A percentile compares a stretch with the other conserved stretches of the same genome.
phyloP scores from a whole-genome alignment of 805 yeast genomes.

The Starmera dryadoides region DNA sequence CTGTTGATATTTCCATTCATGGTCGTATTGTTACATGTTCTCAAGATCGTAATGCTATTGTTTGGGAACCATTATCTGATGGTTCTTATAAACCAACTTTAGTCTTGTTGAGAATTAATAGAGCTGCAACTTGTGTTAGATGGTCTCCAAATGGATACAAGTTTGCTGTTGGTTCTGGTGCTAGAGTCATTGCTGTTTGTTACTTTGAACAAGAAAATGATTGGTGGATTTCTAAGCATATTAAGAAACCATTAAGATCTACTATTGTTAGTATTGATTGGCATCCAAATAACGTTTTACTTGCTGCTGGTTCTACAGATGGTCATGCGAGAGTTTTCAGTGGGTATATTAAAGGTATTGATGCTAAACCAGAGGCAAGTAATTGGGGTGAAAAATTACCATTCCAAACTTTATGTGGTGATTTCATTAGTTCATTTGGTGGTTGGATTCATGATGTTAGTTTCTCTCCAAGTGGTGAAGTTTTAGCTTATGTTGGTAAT shows the following conservation, averaged over 20 bases:
- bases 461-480: conserved; percentile 74
- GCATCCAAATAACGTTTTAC: conserved; percentile 88
- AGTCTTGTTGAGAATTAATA: conserved; percentile 83
- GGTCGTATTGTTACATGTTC: conserved; percentile 95
- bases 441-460: conserved; percentile 91
- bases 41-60: conserved; percentile 95
- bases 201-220: conserved; percentile 94
- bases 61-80: conserved; percentile 75
- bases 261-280: conserved; percentile 79
- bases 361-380: conserved; percentile 69
- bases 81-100: conserved; percentile 75
- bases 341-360: conserved; percentile 83
- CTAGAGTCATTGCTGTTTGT: conserved; percentile 90
- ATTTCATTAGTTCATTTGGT: conserved; percentile 59
- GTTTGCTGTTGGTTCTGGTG: conserved; percentile 96
- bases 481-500: conserved; percentile 76
- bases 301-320: conserved; percentile 90
- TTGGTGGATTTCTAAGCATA: conserved; percentile 99
- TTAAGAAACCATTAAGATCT: conserved; percentile 89
- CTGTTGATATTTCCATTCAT: conserved; percentile 82
- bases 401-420: conserved; percentile 86
- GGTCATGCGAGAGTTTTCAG: conserved; percentile 89
- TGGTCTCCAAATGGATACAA: conserved; percentile 96
- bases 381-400: conserved; percentile 96
- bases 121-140: conserved; percentile 90